These are phyloP conservation scores for Boletus barrowsii DNA, from an alignment of 768 basidiomycete species.

Conservation along the genomic window DNA sequence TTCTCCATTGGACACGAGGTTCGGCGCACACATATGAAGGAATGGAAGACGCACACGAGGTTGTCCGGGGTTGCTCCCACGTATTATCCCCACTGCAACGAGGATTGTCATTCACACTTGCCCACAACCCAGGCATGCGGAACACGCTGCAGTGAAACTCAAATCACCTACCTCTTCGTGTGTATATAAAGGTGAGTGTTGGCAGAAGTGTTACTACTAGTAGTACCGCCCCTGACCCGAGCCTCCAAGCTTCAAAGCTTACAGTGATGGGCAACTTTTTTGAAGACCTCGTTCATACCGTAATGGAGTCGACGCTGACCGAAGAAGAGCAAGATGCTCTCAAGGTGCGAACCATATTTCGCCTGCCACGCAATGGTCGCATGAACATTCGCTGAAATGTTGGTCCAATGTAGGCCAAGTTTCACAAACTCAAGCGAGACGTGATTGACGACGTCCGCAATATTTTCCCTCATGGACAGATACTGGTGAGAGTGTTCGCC, in stretches of 20 bases:
- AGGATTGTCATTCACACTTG: neutral
- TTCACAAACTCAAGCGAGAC: constrained; percentile 28
- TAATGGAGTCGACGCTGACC: constrained; percentile 20
- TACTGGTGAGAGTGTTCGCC: constrained; percentile 18
- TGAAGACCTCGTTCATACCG: constrained; percentile 26
- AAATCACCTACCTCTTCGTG: neutral
- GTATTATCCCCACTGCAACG: neutral
- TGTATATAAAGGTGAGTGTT: neutral
- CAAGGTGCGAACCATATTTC: constrained; percentile 12
- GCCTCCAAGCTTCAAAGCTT: neutral
- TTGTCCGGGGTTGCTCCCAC: no score
- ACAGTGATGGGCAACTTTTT: constrained; percentile 28
- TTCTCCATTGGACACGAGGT: no score
- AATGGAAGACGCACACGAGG: no score
- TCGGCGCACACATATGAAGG: no score
- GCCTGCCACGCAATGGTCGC: no score
- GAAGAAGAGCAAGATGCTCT: constrained; percentile 24
- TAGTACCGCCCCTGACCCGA: neutral
- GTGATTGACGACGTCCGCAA: constrained; percentile 28
- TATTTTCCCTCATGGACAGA: constrained; percentile 29
- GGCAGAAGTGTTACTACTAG: neutral
- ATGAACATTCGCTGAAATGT: neutral
- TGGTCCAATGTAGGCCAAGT: constrained; percentile 22
- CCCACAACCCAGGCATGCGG: neutral
- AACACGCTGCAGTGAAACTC: neutral